Evolutionary conservation across 2,329 filamentous ascomycete genomes (phyloP), one percentile per base, ranked within the genome.

Genomic region (Elsinoe arachidis): DNA sequence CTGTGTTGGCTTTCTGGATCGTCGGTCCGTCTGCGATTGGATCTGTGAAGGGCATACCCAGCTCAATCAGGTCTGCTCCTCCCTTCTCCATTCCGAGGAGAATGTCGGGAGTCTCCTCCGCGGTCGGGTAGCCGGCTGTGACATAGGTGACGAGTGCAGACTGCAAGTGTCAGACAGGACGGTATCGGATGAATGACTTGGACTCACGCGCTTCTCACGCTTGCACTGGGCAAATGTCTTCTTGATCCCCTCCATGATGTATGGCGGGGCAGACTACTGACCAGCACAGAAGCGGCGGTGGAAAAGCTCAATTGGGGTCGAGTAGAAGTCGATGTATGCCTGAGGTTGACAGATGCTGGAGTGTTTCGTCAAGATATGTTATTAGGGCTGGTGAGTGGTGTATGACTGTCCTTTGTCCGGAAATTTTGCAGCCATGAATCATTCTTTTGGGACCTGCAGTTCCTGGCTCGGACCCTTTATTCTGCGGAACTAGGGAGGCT

Each of bases 21-120:
- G 91, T 96, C 35, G 93, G 93, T 26, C 93, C 93, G 73, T 99
- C 93, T 65, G 92, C 93, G 73, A 97, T 97, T 59, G 93, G 93
- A 72, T 99, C 93, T 67, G 92, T 96, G 76, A 99, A 99, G 55
- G 93, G 93, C 58, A 96, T 85, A 62, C 92, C 93, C 64, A 99
- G 84, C 74, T 99, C 93, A 67, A 99, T 95, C 60, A 99, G 78
- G 72, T 99, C 93, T 67, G 92, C 86, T 64, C 93, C 93, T 68
- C 93, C 93, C 70, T 86, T 89, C 75, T 99, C 88, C 82, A 99
- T 86, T 41, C 83, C 88, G 62, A 99, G 77, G 67, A 97, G 78
- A 63, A 96, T 86, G 70, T 90, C 84, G 52, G 90, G 84, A 1
- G 90, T 95, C 67, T 88, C 85, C 65, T 87, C 82, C n/a, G 86